Evolutionary conservation across 176 grass and related monocot species (phyloP).

Genomic region (Rhynchospora tenuis): DNA sequence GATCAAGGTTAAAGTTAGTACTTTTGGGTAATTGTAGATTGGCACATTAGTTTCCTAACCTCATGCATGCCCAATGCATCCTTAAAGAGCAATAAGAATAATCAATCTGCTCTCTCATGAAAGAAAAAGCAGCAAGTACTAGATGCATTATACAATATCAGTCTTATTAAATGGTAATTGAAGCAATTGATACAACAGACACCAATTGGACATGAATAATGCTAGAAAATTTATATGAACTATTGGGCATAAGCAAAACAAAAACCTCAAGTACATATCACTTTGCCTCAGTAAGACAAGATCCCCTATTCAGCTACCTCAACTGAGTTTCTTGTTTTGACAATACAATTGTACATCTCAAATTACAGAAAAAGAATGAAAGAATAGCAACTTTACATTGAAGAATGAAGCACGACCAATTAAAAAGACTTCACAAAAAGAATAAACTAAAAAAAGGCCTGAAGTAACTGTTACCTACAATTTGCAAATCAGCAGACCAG

Average conservation of each 20-base stretch:
- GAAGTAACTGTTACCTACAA: neutral
- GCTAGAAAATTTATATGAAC: neutral
- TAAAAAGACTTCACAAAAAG: neutral
- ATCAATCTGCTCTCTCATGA: neutral
- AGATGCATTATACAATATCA: neutral
- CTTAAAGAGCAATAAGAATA: neutral
- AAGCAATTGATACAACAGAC: neutral
- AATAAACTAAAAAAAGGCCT: neutral
- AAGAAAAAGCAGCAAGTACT: neutral
- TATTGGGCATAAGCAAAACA: neutral
- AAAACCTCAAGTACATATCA: neutral
- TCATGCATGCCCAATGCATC: too few species aligned
- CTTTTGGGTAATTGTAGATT: too few species aligned
- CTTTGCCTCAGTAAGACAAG: neutral
- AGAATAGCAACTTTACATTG: constrained; percentile 10
- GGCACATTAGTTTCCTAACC: too few species aligned
- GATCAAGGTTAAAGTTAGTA: too few species aligned
- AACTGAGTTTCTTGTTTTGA: neutral
- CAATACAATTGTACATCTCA: constrained; percentile 11
- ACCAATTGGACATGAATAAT: neutral
- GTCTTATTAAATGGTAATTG: neutral
- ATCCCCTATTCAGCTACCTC: neutral
- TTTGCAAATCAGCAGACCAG: neutral
- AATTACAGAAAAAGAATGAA: constrained; percentile 16
- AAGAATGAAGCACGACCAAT: constrained; percentile 10